phyloP scores from a whole-genome alignment of 208 protist species.

The Crithidia bombi region DNA sequence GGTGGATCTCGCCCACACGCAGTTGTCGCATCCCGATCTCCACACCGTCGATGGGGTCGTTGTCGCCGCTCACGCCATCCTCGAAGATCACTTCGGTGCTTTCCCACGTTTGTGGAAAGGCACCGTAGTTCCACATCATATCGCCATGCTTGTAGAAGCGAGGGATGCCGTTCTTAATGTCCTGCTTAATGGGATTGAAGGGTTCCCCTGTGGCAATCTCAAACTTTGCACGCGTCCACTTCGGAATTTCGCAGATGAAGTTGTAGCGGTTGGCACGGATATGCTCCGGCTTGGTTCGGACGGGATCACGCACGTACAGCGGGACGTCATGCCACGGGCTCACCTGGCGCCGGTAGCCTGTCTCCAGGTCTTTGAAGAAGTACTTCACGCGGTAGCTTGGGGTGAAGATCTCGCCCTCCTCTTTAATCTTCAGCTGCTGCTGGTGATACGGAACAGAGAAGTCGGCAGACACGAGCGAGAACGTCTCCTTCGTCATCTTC shows the following conservation, averaged over 20 bases:
- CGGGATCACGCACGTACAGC: constrained; percentile 82
- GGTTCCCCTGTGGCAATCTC: constrained; percentile 95
- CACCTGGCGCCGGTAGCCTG: constrained; percentile 68
- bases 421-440: constrained; percentile 86
- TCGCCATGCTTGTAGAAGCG: constrained; percentile 96
- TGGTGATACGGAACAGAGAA: constrained; percentile 91
- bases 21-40: constrained; percentile 92
- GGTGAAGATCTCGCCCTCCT: constrained; percentile 88
- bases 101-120: constrained; percentile 97
- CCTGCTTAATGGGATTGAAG: constrained; percentile 97
- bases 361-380: constrained; percentile 90
- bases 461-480: constrained; percentile 87
- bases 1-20: constrained; percentile 78
- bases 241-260: constrained; percentile 95
- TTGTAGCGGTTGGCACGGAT: constrained; percentile 90
- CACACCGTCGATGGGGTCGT: constrained; percentile 93
- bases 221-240: constrained; percentile 96
- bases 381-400: constrained; percentile 92
- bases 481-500: constrained; percentile 55
- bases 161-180: constrained; percentile 96
- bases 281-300: constrained; percentile 86
- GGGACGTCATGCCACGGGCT: constrained; percentile 94
- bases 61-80: constrained; percentile 85
- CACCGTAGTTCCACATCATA: constrained; percentile 97
- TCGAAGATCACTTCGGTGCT: constrained; percentile 91